Conservation (phyloP, 352 stramenopile genomes). For the Phytophthora citricola region DNA sequence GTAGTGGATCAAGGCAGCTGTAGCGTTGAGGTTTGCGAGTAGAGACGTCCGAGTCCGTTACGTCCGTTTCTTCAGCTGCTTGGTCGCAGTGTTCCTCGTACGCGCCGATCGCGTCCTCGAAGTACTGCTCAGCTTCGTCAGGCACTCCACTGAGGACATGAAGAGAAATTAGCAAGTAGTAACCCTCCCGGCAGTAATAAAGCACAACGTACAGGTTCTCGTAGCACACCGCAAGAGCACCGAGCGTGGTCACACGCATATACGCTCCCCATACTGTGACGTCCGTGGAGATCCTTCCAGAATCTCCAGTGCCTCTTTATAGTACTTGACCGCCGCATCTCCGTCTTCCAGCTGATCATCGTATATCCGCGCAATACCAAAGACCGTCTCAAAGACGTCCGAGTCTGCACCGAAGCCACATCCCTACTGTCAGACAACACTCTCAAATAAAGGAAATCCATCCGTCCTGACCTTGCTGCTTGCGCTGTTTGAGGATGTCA, state of each 20-base stretch:
- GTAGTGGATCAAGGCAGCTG: conserved; percentile 38
- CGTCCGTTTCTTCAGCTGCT: conserved; percentile 14
- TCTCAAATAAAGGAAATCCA: not conserved
- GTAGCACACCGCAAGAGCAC: conserved; percentile 34
- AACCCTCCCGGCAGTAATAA: not conserved
- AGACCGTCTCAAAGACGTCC: conserved; percentile 29
- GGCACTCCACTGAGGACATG: conserved; percentile 9
- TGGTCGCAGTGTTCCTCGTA: conserved; percentile 38
- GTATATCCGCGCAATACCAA: conserved; percentile 37
- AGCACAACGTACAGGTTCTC: conserved; percentile 28
- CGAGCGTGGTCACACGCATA: conserved; percentile 35
- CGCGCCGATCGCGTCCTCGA: conserved; percentile 31
- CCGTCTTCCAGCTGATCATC: conserved; percentile 28
- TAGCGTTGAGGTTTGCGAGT: conserved; percentile 32
- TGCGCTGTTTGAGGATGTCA: conserved; percentile 26
- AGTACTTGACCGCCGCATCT: conserved; percentile 29
- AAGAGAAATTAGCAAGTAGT: not conserved
- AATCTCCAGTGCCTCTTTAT: conserved; percentile 28
- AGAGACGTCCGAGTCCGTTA: conserved; percentile 21
- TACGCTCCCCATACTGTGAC: conserved; percentile 22
- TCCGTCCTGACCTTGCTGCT: conserved; percentile 20
- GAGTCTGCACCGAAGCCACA: conserved; percentile 7
- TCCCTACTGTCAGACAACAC: not conserved
- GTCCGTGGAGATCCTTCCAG: conserved; percentile 23
- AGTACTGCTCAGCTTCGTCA: conserved; percentile 30